Conservation (phyloP, 768 basidiomycete genomes). For the Kwoniella sp. region DNA sequence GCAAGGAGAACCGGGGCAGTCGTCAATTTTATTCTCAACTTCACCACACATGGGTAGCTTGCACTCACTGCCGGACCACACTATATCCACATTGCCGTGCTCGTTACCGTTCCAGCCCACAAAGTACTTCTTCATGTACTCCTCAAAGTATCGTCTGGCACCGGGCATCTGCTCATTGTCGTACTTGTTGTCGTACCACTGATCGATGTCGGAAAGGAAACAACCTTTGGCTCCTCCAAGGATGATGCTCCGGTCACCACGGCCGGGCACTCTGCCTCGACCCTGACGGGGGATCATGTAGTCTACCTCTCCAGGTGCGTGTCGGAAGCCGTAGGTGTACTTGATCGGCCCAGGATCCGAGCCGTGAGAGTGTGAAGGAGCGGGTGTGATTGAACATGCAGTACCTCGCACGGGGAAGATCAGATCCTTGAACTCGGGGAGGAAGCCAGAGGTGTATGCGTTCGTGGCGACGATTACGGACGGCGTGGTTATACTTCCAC, state of each 20-base stretch:
- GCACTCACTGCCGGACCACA: conserved; percentile 41
- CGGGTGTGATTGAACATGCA: conserved; percentile 42
- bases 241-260: conserved; percentile 37
- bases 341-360: conserved; percentile 27
- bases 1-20: no score
- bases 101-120: conserved; percentile 34
- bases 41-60: neutral
- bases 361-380: conserved; percentile 23
- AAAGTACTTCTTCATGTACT: conserved; percentile 38
- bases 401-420: conserved; percentile 45
- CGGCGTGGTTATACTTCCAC: conserved; percentile 65
- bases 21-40: no score
- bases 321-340: conserved; percentile 38
- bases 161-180: conserved; percentile 41
- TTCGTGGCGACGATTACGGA: conserved; percentile 84
- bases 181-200: conserved; percentile 38
- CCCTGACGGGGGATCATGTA: conserved; percentile 47
- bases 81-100: conserved; percentile 36
- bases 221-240: conserved; percentile 42
- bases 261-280: conserved; percentile 33
- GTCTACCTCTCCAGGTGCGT: conserved; percentile 35
- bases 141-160: conserved; percentile 35
- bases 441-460: conserved; percentile 73
- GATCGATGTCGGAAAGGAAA: conserved; percentile 22
- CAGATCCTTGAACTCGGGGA: conserved; percentile 63